Conservation (phyloP, 1,139 yeast species). For the Debaryomyces sp. region DNA sequence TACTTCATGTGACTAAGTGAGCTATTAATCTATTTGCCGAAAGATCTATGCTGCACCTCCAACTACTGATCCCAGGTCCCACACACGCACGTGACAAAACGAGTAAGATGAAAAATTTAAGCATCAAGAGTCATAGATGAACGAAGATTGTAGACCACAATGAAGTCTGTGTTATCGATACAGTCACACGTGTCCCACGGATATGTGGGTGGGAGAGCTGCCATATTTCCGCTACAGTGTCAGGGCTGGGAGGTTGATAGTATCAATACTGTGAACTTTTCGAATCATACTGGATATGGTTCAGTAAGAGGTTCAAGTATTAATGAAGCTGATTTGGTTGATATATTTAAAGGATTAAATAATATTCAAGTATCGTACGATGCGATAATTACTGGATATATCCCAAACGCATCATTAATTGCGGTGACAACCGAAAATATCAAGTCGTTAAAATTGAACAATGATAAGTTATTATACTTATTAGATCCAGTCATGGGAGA, state of each 20-base stretch:
- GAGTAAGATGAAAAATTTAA: background rate
- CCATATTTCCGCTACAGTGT: constrained; percentile 45
- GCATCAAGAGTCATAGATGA: background rate
- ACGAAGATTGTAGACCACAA: background rate
- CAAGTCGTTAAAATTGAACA: constrained; percentile 14
- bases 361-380: constrained; percentile 31
- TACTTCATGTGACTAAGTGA: background rate
- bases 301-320: constrained; percentile 31
- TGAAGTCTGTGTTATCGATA: constrained; percentile 34
- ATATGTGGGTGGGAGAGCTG: constrained; percentile 48
- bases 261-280: constrained; percentile 44
- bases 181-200: constrained; percentile 52
- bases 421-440: constrained; percentile 20
- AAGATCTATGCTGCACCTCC: no score
- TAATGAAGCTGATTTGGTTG: constrained; percentile 10
- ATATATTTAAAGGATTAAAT: constrained; percentile 43
- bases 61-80: no score
- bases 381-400: constrained; percentile 39
- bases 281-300: constrained; percentile 53
- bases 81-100: background rate
- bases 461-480: constrained; percentile 50
- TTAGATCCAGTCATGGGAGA: constrained; percentile 97
- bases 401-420: constrained; percentile 37
- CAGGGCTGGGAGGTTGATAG: constrained; percentile 50
- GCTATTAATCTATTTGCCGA: no score